Base-by-base conservation (phyloP, 148 eudicot genomes). In the Linanthus parryae region DNA sequence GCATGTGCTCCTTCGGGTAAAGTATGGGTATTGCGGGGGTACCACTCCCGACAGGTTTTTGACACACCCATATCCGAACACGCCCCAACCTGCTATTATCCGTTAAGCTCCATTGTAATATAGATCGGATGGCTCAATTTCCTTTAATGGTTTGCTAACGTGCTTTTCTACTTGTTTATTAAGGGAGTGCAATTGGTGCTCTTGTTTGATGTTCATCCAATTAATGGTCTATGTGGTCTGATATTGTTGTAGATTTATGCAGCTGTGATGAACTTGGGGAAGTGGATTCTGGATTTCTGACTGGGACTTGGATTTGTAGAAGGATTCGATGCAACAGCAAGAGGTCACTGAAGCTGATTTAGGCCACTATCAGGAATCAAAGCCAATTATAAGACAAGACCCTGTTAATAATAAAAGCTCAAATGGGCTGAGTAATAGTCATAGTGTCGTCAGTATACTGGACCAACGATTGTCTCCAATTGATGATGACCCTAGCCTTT, bases 401-500 rank as follows among this genome's bases (percentile, higher is more conserved):
- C 63, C 55, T 53, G 70, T 59, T 39, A 71, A 73, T 39, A 79
- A 44, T 52, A 57, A 37, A 16, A 48, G 36, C 53, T 48, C 55
- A 31, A 31, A 69, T 52, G 47, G 50, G 55, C 41, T 61, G n/a
- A 63, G 52, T 44, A 48, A 70, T 51, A 64, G 65, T 20, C 67
- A 64, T 53, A 75, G 65, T 68, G 69, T 70, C 46, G 47, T 67
- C 45, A 65, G 28, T 52, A 37, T 51, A 26, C 47, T 54, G 52
- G 77, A 75, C 25, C 68, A 48, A 48, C 60, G 33, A 48, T 54
- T 18, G 25, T 55, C 73, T 11, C 39, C 65, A 8, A 52, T 42
- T 52, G 82, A 73, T 19, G 69, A 68, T 29, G 34, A n/a, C n/a
- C n/a, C 73, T 37, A 69, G 66, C 58, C 72, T 48, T 23, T 49